Evolutionary conservation across 208 protist species (phyloP).

Genomic region (Acanthamoeba castellanii): DNA sequence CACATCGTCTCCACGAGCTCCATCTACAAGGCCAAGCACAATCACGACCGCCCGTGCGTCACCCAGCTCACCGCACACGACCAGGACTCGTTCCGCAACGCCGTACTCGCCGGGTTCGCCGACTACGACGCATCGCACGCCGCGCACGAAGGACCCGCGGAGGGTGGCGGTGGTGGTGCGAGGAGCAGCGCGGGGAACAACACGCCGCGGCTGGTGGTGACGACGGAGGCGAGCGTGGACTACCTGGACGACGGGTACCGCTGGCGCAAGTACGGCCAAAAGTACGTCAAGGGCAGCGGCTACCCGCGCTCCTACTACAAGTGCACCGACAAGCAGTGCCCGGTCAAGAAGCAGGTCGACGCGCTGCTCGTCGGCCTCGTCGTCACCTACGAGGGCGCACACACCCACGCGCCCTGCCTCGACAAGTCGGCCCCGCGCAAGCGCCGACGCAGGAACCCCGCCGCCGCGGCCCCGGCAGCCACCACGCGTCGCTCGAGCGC

Average conservation of each 20-base stretch:
- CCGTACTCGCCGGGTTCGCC: background rate
- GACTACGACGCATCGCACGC: background rate
- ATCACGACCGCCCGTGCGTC: slow-evolving; percentile 50
- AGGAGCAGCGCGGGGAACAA: background rate
- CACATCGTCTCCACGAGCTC: slow-evolving; percentile 36
- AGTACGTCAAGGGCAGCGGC: slow-evolving; percentile 63
- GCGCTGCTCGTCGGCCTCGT: background rate
- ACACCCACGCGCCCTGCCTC: slow-evolving; percentile 26
- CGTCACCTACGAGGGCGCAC: slow-evolving; percentile 22
- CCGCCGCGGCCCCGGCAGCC: too few relatives aligned
- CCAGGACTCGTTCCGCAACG: slow-evolving; percentile 45
- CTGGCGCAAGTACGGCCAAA: slow-evolving; percentile 78
- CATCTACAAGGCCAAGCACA: slow-evolving; percentile 58
- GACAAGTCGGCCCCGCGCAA: background rate
- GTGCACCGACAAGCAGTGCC: slow-evolving; percentile 70
- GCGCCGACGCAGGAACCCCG: background rate
- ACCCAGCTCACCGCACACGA: slow-evolving; percentile 61
- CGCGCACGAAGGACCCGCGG: too few relatives aligned
- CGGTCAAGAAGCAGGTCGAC: slow-evolving; percentile 69
- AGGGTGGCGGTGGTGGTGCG: too few relatives aligned
- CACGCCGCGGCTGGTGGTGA: slow-evolving; percentile 35
- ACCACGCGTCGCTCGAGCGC: too few relatives aligned
- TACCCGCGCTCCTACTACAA: slow-evolving; percentile 69
- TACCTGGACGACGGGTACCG: slow-evolving; percentile 64
- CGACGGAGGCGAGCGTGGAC: background rate